Evolutionary conservation across 148 eudicot genomes (phyloP), one percentile per base, ranked within the genome.

Genomic region (Heliosperma pusillum): DNA sequence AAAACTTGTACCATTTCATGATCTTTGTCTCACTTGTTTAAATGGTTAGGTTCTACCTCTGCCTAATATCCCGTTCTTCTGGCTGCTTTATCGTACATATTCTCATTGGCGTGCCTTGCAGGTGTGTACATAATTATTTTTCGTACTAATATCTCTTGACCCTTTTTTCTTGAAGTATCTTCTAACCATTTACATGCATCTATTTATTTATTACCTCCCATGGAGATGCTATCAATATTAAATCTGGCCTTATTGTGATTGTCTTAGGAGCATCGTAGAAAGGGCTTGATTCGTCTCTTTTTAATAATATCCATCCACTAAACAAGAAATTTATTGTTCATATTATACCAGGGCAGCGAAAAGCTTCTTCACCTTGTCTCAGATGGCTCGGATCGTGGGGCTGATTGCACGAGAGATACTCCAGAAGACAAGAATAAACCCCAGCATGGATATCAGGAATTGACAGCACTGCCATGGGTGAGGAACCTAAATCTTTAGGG

Each of bases 21-120:
- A 77, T 78, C 15, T 27, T 55, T 0, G n/a, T 29, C 52, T 71
- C 57, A 65, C 47, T 61, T 79, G 63, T 21, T 75, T 50, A n/a
- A 29, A 80, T 70, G 26, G 40, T 57, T 81, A 95, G 99, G 92
- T 96, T 74, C 86, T 96, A 62, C 99, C 99, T 76, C 81, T 96
- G 82, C 99, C 99, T 52, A 96, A 96, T 79, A 87, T 96, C 78
- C 97, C 99, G 27, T 96, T 96, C 86, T 96, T 95, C 84, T 96
- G 99, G 97, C 63, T 87, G 82, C 86, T 92, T 26, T 96, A 90
- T 77, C 97, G 99, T 57, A 80, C 97, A 61, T 92, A 96, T 79
- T 92, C 99, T 70, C 91, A 96, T 77, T 96, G 97, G 97, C 89
- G 93, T 81, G 99, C 99, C 77, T 86, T 85, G 81, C 83, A 96